Evolutionary conservation across 2,329 filamentous ascomycete genomes (phyloP).

Genomic region (Ophiostoma australiae): DNA sequence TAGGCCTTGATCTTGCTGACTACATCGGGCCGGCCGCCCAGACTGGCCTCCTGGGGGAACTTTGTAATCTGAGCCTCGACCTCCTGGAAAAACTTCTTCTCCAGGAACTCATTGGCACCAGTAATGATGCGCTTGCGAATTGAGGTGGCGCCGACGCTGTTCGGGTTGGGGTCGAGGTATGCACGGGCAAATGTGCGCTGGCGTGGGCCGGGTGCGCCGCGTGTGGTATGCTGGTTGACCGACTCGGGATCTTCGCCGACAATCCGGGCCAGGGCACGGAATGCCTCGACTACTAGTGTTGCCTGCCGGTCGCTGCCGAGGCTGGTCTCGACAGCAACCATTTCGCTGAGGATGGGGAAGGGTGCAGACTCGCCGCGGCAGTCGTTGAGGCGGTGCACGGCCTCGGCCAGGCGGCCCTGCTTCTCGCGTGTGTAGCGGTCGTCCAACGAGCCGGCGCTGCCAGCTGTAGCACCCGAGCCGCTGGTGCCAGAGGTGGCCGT

Average conservation of each 20-base stretch:
- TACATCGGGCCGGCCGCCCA: slow-evolving; percentile 82
- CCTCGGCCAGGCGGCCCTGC: slow-evolving; percentile 73
- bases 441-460: slow-evolving; percentile 49
- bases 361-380: slow-evolving; percentile 60
- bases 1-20: slow-evolving; percentile 91
- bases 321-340: slow-evolving; percentile 62
- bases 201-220: slow-evolving; percentile 58
- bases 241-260: slow-evolving; percentile 62
- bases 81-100: slow-evolving; percentile 72
- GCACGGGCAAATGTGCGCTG: slow-evolving; percentile 71
- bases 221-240: slow-evolving; percentile 37
- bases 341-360: slow-evolving; percentile 70
- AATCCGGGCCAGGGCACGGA: slow-evolving; percentile 73
- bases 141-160: slow-evolving; percentile 57
- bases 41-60: slow-evolving; percentile 80
- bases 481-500: slow-evolving; percentile 43
- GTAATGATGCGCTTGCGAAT: slow-evolving; percentile 75
- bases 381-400: slow-evolving; percentile 72
- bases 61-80: slow-evolving; percentile 73
- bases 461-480: slow-evolving; percentile 13
- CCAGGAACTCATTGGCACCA: slow-evolving; percentile 74
- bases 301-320: slow-evolving; percentile 58
- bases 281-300: slow-evolving; percentile 73
- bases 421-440: slow-evolving; percentile 77
- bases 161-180: slow-evolving; percentile 70